These are phyloP conservation scores for Tremella mesenterica DNA, from an alignment of 768 basidiomycete species.

Conservation along the genomic window DNA sequence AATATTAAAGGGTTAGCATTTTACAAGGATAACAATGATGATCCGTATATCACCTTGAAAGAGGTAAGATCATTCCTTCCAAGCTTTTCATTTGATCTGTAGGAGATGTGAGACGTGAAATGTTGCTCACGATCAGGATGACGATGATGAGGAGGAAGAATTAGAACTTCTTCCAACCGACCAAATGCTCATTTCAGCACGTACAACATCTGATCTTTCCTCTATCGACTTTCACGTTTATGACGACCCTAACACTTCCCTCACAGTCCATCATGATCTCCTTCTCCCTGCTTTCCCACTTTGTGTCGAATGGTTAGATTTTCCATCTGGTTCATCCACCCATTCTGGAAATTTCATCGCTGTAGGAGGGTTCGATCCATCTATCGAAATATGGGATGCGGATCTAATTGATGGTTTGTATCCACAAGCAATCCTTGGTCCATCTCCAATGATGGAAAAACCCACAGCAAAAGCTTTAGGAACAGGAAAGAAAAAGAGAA, in stretches of 20 bases:
- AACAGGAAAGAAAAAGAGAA: constrained; percentile 95
- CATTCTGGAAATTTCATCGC: constrained; percentile 80
- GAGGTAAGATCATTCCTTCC: constrained; percentile 53
- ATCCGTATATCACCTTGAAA: constrained; percentile 94
- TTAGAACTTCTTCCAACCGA: constrained; percentile 82
- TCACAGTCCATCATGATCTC: constrained; percentile 94
- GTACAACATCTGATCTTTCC: constrained; percentile 93
- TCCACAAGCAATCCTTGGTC: constrained; percentile 81
- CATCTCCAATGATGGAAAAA: constrained; percentile 50
- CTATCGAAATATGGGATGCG: constrained; percentile 97
- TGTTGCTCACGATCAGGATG: constrained; percentile 36
- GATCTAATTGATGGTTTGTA: constrained; percentile 91
- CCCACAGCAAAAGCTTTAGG: constrained; percentile 48
- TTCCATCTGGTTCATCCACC: constrained; percentile 49
- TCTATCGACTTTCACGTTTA: constrained; percentile 94
- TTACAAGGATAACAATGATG: constrained; percentile 82
- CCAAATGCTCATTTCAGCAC: constrained; percentile 82
- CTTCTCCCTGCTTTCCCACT: constrained; percentile 96
- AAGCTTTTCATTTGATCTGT: constrained; percentile 1
- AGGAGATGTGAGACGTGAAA: neutral
- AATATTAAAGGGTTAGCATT: constrained; percentile 91
- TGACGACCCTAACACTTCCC: constrained; percentile 62
- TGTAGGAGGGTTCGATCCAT: constrained; percentile 92
- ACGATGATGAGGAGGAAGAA: constrained; percentile 78
- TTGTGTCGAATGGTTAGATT: constrained; percentile 98